Evolutionary conservation across 139 green algal genomes (phyloP).

Genomic region (Ettlia oleoabundans): DNA sequence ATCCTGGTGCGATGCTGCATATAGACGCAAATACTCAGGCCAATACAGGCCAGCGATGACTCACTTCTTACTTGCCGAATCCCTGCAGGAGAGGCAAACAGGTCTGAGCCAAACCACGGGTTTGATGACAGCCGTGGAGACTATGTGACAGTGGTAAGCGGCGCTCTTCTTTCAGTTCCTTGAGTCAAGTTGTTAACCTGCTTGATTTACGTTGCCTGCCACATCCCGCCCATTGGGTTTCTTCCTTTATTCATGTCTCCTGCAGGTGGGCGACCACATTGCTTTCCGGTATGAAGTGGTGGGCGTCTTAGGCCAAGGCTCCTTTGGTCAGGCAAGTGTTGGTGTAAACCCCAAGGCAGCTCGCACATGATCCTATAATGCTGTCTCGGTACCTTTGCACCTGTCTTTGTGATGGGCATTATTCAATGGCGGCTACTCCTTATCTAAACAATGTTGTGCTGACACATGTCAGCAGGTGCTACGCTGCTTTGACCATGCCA

Average conservation of each 20-base stretch:
- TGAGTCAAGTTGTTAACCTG: background rate
- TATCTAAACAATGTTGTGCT: no score
- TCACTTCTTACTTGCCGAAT: background rate
- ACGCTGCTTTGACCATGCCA: constrained; percentile 60
- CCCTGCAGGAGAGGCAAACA: constrained; percentile 1
- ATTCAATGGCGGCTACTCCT: background rate
- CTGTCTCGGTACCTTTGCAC: background rate
- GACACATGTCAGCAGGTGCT: constrained; percentile 61
- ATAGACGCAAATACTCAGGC: background rate
- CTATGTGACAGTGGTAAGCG: constrained; percentile 12
- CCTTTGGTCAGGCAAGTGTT: constrained; percentile 85
- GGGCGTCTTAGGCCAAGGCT: constrained; percentile 87
- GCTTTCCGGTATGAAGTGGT: constrained; percentile 69
- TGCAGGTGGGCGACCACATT: constrained; percentile 47
- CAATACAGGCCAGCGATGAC: background rate
- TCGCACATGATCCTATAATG: no score
- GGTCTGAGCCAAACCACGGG: constrained; percentile 1
- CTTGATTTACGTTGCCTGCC: background rate
- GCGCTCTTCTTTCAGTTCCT: no score
- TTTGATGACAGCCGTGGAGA: constrained; percentile 31
- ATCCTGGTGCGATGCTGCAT: no score
- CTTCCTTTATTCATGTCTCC: background rate
- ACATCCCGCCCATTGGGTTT: background rate
- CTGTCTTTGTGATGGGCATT: background rate
- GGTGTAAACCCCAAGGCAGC: no score